These are phyloP conservation scores for Populus simonii DNA, from an alignment of 345 rosid genomes.

Conservation along the genomic window DNA sequence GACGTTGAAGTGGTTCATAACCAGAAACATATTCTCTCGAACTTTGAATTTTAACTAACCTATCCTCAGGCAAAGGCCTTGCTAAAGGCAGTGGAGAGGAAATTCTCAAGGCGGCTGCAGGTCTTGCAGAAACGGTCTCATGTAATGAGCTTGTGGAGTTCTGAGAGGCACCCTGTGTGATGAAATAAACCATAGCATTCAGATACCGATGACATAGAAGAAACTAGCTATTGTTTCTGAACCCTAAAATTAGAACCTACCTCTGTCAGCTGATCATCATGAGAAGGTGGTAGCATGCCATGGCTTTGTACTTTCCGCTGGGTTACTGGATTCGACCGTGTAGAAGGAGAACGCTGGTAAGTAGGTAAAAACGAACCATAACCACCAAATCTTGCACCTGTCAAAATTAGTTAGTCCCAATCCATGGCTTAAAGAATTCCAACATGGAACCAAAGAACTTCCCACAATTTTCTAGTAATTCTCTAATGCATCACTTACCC, in stretches of 20 bases:
- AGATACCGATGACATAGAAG: not conserved
- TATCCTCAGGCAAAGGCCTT: slow-evolving; percentile 29
- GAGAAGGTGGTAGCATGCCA: not conserved
- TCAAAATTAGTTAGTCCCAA: slow-evolving; percentile 3
- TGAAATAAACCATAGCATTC: not conserved
- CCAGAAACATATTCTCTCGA: not conserved
- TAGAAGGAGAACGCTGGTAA: slow-evolving; percentile 59
- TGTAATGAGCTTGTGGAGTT: not conserved
- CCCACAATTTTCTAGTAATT: slow-evolving; percentile 4
- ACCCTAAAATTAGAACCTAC: slow-evolving; percentile 28
- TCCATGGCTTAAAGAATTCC: slow-evolving; percentile 8
- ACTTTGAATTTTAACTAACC: slow-evolving; percentile 21
- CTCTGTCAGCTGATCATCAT: slow-evolving; percentile 35
- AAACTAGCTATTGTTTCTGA: not conserved
- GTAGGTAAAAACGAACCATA: slow-evolving; percentile 87
- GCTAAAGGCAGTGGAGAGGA: slow-evolving; percentile 30
- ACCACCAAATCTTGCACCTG: slow-evolving; percentile 91
- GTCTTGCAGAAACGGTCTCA: slow-evolving; percentile 29
- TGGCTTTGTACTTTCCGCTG: slow-evolving; percentile 21
- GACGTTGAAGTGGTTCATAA: slow-evolving; percentile 17
- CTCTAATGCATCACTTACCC: slow-evolving; percentile 52
- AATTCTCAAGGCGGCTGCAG: slow-evolving; percentile 35
- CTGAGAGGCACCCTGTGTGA: not conserved
- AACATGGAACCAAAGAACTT: not conserved
- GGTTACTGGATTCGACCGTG: not conserved